A percentile compares a stretch with the other conserved stretches of the same genome.
Conservation (phyloP, 225 moss, liverwort and hornwort species). For the Sphagnum tenellum region DNA sequence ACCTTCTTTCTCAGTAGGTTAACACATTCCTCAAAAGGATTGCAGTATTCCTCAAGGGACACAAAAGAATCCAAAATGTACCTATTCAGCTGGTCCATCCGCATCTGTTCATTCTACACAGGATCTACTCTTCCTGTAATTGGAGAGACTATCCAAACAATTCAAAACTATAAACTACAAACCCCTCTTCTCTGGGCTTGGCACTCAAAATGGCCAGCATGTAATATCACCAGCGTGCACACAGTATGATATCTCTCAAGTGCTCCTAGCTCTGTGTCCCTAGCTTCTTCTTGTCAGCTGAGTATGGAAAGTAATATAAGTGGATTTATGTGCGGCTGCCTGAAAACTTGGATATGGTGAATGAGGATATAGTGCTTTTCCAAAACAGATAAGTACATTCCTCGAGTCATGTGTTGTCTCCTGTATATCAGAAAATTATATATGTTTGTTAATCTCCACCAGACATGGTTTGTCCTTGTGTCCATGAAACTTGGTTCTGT, state of each 20-base stretch:
- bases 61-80: conserved; percentile 1
- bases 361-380: too few species aligned
- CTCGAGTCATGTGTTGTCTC: too few species aligned
- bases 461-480: too few species aligned
- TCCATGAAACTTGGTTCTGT: too few species aligned
- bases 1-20: neutral
- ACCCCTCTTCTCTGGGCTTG: conserved; percentile 6
- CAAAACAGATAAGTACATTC: too few species aligned
- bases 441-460: too few species aligned
- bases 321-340: neutral
- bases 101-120: conserved; percentile 1
- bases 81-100: conserved; percentile 7
- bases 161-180: conserved; percentile 30
- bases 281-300: too few species aligned
- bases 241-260: neutral
- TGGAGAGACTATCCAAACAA: conserved; percentile 4
- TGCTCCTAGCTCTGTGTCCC: too few species aligned
- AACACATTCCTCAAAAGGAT: conserved; percentile 1
- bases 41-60: conserved; percentile 1
- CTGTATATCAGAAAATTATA: too few species aligned
- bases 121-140: conserved; percentile 5
- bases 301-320: too few species aligned
- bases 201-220: conserved; percentile 13
- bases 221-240: conserved; percentile 20
- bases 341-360: too few species aligned